These are phyloP conservation scores for Dactylorhiza incarnata DNA, from an alignment of 106 monocot species.

Conservation along the genomic window DNA sequence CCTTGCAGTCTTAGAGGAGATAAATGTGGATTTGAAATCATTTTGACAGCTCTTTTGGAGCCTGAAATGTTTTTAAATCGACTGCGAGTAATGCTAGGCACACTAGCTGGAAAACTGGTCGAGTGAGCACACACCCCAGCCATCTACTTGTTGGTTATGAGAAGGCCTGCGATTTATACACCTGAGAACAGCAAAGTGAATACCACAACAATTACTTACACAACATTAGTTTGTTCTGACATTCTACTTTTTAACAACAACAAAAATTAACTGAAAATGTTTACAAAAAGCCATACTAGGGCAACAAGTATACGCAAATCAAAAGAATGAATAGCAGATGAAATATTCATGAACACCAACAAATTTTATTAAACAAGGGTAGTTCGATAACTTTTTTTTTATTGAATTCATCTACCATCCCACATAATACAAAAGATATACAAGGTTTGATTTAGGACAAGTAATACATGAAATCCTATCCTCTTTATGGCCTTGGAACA, in stretches of 20 bases:
- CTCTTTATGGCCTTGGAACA: not conserved
- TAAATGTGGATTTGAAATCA: constrained; percentile 14
- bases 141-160: constrained; percentile 20
- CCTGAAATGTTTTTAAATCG: constrained; percentile 17
- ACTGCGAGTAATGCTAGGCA: constrained; percentile 13
- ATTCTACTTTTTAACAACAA: not conserved
- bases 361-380: not conserved
- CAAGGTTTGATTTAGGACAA: not conserved
- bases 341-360: not conserved
- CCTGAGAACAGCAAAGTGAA: not conserved
- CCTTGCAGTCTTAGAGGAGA: constrained; percentile 21
- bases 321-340: not conserved
- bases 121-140: constrained; percentile 44
- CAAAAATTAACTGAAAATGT: not conserved
- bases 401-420: too few species aligned
- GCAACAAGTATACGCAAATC: not conserved
- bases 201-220: not conserved
- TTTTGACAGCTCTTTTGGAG: constrained; percentile 13
- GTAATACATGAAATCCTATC: not conserved
- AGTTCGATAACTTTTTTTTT: not conserved
- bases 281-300: not conserved
- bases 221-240: not conserved
- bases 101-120: constrained; percentile 24
- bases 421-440: not conserved
- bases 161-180: not conserved